Evolutionary conservation across 495 filamentous ascomycete genomes (phyloP), one percentile per base, ranked within the genome.

Genomic region (Tuber calosporum): DNA sequence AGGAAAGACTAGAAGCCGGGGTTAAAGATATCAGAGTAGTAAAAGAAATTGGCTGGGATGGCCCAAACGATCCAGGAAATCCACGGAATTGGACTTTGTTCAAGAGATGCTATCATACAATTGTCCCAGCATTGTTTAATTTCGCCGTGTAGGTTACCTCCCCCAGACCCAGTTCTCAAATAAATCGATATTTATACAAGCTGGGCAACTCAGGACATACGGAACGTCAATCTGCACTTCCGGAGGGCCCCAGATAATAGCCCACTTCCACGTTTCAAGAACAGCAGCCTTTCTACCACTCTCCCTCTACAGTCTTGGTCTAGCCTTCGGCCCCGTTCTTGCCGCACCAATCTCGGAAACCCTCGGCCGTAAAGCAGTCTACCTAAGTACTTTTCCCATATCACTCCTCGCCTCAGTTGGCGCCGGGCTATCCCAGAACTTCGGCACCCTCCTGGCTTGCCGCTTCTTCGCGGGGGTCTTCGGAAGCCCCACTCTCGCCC

Each of bases 401-500:
- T 87, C 84, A 62, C 85, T 85, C n/a, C 79, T 91, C 8, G 92
- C 92, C 82, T 87, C 86, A 0, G 74, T 91, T 17, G 91, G 90
- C 22, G 85, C 87, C 15, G 89, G 86, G 0, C 83, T 89, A 34
- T 85, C 87, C 1, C 83, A 85, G 26, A 87, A 82, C 36, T 86
- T 92, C 66, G 86, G 83, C 39, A 84, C 85, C 0, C 80, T 92
- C 19, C 83, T 86, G 26, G 82, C 89, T 68, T 86, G 86, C 43
- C 85, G 90, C 8, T 87, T 91, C 79, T 83, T 92, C 30, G 87
- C 89, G 0, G 90, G 89, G 1, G 78, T 89, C 4, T 82, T 85
- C 36, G 88, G 85, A 36, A 86, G 85, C 48, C 87, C 89, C 0
- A 79, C 83, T 19, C 82, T 90, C 19, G 84, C 87, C 37, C 86